These are phyloP conservation scores for Lupinus albus DNA, from an alignment of 306 rosid species.

Conservation along the genomic window DNA sequence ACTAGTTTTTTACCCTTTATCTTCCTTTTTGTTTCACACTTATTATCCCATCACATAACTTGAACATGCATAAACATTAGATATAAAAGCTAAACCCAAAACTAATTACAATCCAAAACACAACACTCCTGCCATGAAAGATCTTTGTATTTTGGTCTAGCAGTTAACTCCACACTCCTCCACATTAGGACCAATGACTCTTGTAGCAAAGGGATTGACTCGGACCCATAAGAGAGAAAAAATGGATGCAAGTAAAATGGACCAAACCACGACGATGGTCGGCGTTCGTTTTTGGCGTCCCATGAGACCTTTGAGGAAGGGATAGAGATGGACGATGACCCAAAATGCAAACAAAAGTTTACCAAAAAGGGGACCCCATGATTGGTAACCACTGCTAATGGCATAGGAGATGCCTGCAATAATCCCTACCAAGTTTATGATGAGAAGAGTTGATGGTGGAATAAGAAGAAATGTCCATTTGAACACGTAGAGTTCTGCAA, in stretches of 20 bases:
- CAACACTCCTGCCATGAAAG: background rate
- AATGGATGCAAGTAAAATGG: constrained; percentile 87
- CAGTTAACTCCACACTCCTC: constrained; percentile 95
- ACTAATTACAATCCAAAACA: constrained; percentile 41
- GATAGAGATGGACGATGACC: constrained; percentile 94
- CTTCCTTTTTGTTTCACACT: too few species aligned
- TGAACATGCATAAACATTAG: constrained; percentile 22
- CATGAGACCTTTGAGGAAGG: constrained; percentile 99
- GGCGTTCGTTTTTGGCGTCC: constrained; percentile 97
- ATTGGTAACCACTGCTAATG: constrained; percentile 92
- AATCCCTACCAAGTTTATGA: constrained; percentile 88
- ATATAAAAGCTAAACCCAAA: constrained; percentile 22
- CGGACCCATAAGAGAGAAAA: constrained; percentile 93
- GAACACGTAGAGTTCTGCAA: constrained; percentile 81
- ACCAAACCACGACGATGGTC: constrained; percentile 93
- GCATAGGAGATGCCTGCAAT: constrained; percentile 95
- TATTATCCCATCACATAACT: too few species aligned
- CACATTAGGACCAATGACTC: constrained; percentile 83
- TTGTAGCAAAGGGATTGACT: constrained; percentile 80
- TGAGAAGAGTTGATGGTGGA: constrained; percentile 91
- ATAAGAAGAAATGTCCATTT: constrained; percentile 97
- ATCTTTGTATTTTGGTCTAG: constrained; percentile 46
- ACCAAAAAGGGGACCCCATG: constrained; percentile 97
- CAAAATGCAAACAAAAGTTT: constrained; percentile 98
- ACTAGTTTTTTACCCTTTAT: too few species aligned